Conservation (phyloP, 768 basidiomycete species). For the Multifurca ochricompacta region DNA sequence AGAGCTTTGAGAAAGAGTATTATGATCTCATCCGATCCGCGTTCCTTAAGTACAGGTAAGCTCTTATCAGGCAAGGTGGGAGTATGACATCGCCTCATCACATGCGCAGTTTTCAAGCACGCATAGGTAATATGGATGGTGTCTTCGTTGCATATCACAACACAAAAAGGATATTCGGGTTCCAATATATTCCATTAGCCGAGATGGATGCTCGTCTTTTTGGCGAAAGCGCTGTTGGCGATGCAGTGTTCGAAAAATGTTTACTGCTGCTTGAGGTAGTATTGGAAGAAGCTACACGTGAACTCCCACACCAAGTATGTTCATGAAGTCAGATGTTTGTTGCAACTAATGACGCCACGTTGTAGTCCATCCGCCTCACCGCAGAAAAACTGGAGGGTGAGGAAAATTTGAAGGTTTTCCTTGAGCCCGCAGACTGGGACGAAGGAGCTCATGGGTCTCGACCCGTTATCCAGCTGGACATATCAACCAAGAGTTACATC, state of each 20-base stretch:
- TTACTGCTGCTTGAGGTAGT: slow-evolving; percentile 63
- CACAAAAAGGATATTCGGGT: slow-evolving; percentile 80
- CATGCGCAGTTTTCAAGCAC: slow-evolving; percentile 74
- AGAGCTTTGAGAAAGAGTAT: slow-evolving; percentile 90
- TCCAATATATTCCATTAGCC: slow-evolving; percentile 81
- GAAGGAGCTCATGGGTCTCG: slow-evolving; percentile 25
- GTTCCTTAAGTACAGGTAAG: slow-evolving; percentile 85
- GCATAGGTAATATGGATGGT: slow-evolving; percentile 97
- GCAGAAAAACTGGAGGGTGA: slow-evolving; percentile 47
- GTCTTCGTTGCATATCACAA: slow-evolving; percentile 86
- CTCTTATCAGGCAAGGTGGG: background rate
- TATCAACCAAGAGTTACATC: slow-evolving; percentile 42
- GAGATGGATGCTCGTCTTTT: slow-evolving; percentile 85
- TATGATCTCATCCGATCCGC: slow-evolving; percentile 92
- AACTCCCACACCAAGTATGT: slow-evolving; percentile 62
- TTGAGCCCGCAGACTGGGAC: slow-evolving; percentile 51
- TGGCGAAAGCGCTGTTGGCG: slow-evolving; percentile 54
- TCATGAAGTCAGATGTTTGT: background rate
- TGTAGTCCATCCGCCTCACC: slow-evolving; percentile 48
- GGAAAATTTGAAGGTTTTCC: slow-evolving; percentile 50
- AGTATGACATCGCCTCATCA: background rate
- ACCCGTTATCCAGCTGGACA: slow-evolving; percentile 52
- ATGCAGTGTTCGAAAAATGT: slow-evolving; percentile 69
- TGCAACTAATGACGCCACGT: slow-evolving; percentile 2
- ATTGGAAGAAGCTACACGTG: slow-evolving; percentile 44